Base-by-base conservation (phyloP, 345 rosid species). In the Turnera subulata region DNA sequence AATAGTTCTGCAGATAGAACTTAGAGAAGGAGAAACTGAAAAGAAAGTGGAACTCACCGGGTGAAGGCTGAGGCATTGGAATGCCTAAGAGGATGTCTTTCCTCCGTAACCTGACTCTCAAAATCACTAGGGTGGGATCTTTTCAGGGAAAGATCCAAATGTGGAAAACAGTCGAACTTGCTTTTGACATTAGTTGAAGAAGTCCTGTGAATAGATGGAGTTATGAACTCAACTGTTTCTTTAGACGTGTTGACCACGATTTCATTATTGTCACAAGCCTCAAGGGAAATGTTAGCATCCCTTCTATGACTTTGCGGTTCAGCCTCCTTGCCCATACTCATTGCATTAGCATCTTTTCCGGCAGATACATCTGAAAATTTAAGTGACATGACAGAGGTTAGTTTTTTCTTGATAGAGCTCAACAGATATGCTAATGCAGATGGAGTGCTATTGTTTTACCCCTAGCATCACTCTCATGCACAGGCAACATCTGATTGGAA, bases 11-110 rank as follows among this genome's bases (percentile, higher is more conserved):
- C 20, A 21, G 46, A 42, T 18, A 6, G 37, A 59, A 11, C 33
- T 17, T 8, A 63, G 15, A 35, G 5, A 16, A 51, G n/a, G 43
- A 29, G 10, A 40, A 4, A 33, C 16, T 25, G 37, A 58, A 16
- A 4, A 18, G 48, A 63, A 32, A 60, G 21, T 50, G 32, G 55
- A 50, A 66, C 87, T 72, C 63, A 83, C 96, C 86, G 72, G 5
- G 91, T 73, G 68, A 92, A 92, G 64, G 98, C 96, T 0, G 96
- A 92, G 73, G 89, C 83, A 80, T 74, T 74, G 43, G 96, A 88
- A 46, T 82, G 96, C 73, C 76, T 74, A 23, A 92, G 81, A 22
- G 67, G 67, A 14, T 73, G 78, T 51, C 63, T 71, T 61, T 80
- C 89, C 66, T 77, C 86, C 11, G 76, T 55, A 46, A 45, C 53